phyloP scores from a whole-genome alignment of 768 basidiomycete genomes.

The Terana coerulea region DNA sequence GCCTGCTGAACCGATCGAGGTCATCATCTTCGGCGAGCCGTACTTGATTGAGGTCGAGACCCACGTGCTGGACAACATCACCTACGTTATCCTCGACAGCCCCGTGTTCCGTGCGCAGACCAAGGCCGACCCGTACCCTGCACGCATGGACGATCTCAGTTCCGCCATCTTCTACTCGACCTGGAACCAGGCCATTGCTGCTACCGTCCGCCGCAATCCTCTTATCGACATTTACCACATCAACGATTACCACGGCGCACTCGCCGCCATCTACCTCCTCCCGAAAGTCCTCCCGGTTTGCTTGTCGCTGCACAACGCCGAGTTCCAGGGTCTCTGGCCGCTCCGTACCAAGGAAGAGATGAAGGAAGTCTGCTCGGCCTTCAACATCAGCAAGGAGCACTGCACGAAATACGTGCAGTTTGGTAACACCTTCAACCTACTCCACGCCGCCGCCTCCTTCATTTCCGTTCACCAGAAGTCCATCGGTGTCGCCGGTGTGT shows the following conservation, averaged over 20 bases:
- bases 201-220: constrained; percentile 82
- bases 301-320: constrained; percentile 92
- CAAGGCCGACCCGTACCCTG: constrained; percentile 92
- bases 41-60: constrained; percentile 96
- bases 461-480: constrained; percentile 93
- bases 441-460: constrained; percentile 90
- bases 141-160: constrained; percentile 94
- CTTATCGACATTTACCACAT: constrained; percentile 92
- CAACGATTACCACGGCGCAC: constrained; percentile 93
- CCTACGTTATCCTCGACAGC: constrained; percentile 89
- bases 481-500: constrained; percentile 92
- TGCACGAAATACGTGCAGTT: constrained; percentile 98
- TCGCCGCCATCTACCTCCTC: constrained; percentile 86
- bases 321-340: constrained; percentile 97
- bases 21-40: constrained; percentile 93
- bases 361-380: constrained; percentile 97
- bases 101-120: constrained; percentile 97
- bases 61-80: constrained; percentile 91
- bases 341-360: constrained; percentile 96
- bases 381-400: constrained; percentile 94
- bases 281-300: constrained; percentile 90
- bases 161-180: constrained; percentile 98
- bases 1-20: constrained; percentile 90
- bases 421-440: constrained; percentile 94
- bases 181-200: constrained; percentile 96